Evolutionary conservation across 768 basidiomycete genomes (phyloP), one percentile per base, ranked within the genome.

Genomic region (Kwoniella dendrophila): DNA sequence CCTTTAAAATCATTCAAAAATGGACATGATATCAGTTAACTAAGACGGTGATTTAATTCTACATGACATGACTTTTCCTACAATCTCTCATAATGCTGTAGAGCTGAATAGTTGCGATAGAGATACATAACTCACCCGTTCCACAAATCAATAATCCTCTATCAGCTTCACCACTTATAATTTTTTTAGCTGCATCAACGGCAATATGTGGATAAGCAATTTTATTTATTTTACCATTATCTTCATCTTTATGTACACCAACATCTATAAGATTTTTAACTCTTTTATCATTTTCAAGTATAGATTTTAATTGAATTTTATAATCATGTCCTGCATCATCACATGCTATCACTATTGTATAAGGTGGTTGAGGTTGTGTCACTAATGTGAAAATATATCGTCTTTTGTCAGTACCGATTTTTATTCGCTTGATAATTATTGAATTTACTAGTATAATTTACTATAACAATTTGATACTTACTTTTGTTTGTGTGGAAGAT

Each of bases 111-210:
- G 41, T 43, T 43, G 7, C 11, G 6, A 53, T n/a, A 18, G 38
- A 22, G 33, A 20, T 4, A 5, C 38, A 27, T 24, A 11, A 67
- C 63, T 66, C 49, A 71, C 74, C 74, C n/a, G 77, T 78, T 4
- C 77, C 77, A 59, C 77, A 78, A 49, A 78, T 68, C 56, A 78
- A 62, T 32, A 78, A 59, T 12, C 70, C 77, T 47, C 77, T 59
- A 59, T 78, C 72, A 14, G 73, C 75, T 53, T 76, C 69, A 26
- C 74, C 75, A 47, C 38, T 62, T 7, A 67, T 64, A 16, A 78
- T 67, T 45, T 70, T 72, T 63, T 63, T 63, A n/a, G 74, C 77
- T 0, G 74, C 76, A 24, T 68, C 74, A 22, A 78, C 73, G 8
- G 69, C 77, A 24, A 75, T 66, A 59, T 71, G 70, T 1, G 77